Conservation (phyloP, 768 basidiomycete species). For the Tubosaeta brunneosetosa region DNA sequence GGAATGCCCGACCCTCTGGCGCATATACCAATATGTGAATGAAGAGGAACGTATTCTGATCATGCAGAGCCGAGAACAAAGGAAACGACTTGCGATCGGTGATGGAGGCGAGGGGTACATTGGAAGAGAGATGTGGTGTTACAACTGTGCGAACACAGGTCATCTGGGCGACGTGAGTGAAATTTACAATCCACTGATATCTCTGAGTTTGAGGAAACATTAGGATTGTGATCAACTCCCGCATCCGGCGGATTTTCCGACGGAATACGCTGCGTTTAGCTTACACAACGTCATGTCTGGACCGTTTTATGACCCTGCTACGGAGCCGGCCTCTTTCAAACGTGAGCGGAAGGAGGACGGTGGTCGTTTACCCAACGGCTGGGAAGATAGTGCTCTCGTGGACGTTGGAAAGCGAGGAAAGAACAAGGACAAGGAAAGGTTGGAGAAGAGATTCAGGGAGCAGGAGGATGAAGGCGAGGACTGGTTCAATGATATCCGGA, state of each 20-base stretch:
- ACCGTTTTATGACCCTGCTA: slow-evolving; percentile 54
- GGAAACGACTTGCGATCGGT: slow-evolving; percentile 48
- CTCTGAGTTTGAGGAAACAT: neutral
- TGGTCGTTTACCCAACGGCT: slow-evolving; percentile 36
- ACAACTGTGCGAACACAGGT: slow-evolving; percentile 68
- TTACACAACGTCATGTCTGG: slow-evolving; percentile 54
- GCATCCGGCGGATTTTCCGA: slow-evolving; percentile 38
- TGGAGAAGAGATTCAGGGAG: slow-evolving; percentile 48
- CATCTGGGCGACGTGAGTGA: slow-evolving; percentile 76
- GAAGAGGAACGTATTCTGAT: slow-evolving; percentile 46
- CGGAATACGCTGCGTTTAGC: slow-evolving; percentile 67
- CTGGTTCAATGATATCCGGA: slow-evolving; percentile 54
- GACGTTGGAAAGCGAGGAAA: slow-evolving; percentile 65
- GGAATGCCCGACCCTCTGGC: slow-evolving; percentile 85
- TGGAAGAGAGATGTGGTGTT: slow-evolving; percentile 72
- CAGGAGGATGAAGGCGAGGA: slow-evolving; percentile 58
- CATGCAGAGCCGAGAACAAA: slow-evolving; percentile 45
- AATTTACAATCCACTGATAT: neutral
- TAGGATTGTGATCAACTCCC: slow-evolving; percentile 60
- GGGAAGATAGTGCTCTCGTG: slow-evolving; percentile 44
- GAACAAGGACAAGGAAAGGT: slow-evolving; percentile 52
- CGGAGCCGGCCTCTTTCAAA: slow-evolving; percentile 28
- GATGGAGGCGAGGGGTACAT: slow-evolving; percentile 79
- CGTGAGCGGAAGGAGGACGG: slow-evolving; percentile 31
- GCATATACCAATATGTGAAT: slow-evolving; percentile 68